These are phyloP conservation scores for Agroathelia rolfsii DNA, from an alignment of 1,284 basidiomycete genomes.

Conservation along the genomic window DNA sequence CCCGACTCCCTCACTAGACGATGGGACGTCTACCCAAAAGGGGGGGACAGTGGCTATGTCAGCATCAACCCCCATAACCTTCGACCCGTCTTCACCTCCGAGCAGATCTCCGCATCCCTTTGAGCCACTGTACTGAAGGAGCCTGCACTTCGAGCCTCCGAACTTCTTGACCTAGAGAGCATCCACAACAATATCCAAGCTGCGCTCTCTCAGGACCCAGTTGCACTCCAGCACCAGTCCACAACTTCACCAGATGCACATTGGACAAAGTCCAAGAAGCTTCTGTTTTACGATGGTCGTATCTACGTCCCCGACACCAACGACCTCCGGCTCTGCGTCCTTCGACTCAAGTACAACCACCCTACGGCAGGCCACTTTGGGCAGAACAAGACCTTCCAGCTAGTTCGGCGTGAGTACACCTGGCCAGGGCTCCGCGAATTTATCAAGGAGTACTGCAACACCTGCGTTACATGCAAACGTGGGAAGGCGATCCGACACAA, in stretches of 20 bases:
- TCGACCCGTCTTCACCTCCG: constrained; percentile 13
- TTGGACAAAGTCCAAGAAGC: constrained; percentile 4
- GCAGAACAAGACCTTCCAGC: constrained; percentile 9
- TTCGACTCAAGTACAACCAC: constrained; percentile 11
- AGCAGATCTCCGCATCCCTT: constrained; percentile 19
- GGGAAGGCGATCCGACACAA: constrained; percentile 21
- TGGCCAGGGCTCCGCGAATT: constrained; percentile 22
- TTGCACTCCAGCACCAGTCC: no score
- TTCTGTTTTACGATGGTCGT: constrained; percentile 7
- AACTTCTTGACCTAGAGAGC: no score
- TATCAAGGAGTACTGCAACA: constrained; percentile 20
- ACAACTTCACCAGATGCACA: not conserved
- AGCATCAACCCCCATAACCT: constrained; percentile 12
- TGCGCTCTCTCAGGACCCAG: no score
- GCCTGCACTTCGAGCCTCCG: constrained; percentile 11
- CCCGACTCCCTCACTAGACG: constrained; percentile 19
- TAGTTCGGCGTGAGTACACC: constrained; percentile 14
- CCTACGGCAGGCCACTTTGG: constrained; percentile 13
- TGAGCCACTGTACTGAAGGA: constrained; percentile 5
- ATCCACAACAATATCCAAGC: no score
- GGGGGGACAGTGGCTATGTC: constrained; percentile 10
- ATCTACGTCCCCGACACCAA: constrained; percentile 14
- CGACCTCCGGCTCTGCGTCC: constrained; percentile 9
- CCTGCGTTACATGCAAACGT: constrained; percentile 23
- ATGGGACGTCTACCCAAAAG: constrained; percentile 12